Base-by-base conservation (phyloP, 2,329 filamentous ascomycete species). In the Penicillium sp. region DNA sequence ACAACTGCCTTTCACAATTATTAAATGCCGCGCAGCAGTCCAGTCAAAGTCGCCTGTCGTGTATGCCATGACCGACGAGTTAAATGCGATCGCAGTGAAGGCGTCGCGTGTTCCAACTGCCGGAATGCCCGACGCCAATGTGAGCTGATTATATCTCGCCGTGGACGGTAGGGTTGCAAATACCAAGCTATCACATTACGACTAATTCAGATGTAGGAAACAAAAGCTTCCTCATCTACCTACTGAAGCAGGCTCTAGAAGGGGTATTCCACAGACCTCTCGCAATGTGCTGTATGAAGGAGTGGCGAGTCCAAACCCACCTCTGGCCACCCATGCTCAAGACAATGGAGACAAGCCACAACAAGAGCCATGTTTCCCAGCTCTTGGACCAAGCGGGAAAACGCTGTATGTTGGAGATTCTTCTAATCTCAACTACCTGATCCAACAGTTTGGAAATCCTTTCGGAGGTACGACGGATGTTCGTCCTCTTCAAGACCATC, bases 351-450 rank as follows among this genome's bases (percentile, higher is more conserved):
- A 44, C 27, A 38, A 38, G 29, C 31, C 4, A 43, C 47, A 35
- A 17, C 47, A 41, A 48, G 29, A 50, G 44, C 57, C 60, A 17
- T 58, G 49, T 35, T 61, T 64, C 43, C 60, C 61, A 31, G 55
- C 48, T 25, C 39, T 49, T 3, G 57, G 23, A 3, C 44, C 57
- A 19, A 44, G 55, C 13, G 55, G 60, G 0, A 59, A 54, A 31
- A 55, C 51, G 6, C 50, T 47, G 19, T 67, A 66, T 49, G 58
- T 68, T 29, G 66, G 58, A 4, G 67, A 69, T 29, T 59, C 59
- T n/a, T 66, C 60, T 15, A 68, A 68, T 52, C 49, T 68, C 13
- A 64, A 66, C 36, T 69, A 69, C 44, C 27, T 69, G 33, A 57
- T 69, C 36, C 59, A 59, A 44, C 59, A 68, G 47, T 64, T 69